A percentile compares a stretch with the other conserved stretches of the same genome.
These are phyloP conservation scores for Centella asiatica DNA, from an alignment of 129 eudicot species.

Conservation along the genomic window DNA sequence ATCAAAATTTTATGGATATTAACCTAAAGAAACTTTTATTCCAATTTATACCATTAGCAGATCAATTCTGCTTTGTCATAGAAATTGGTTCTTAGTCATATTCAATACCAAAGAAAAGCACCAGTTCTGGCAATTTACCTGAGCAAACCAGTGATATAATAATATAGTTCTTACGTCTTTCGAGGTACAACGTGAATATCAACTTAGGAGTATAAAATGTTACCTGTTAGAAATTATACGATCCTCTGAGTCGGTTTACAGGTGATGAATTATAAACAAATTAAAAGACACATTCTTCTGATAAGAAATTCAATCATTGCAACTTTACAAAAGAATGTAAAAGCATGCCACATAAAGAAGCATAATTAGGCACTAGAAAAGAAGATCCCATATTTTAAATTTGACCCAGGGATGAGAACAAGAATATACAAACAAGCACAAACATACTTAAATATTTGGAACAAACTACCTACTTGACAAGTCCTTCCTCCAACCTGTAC, in stretches of 20 bases:
- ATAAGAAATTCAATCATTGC: neutral
- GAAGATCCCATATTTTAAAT: neutral
- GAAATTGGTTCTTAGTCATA: no score
- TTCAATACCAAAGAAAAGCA: no score
- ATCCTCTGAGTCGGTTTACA: neutral
- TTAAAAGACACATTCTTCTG: no score
- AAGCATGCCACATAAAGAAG: neutral
- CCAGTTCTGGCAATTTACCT: no score
- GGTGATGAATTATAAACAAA: no score
- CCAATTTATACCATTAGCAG: no score
- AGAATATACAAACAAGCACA: neutral
- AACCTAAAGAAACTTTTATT: no score
- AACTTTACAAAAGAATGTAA: neutral
- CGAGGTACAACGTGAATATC: neutral
- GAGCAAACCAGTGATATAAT: no score
- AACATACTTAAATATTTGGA: slow-evolving; percentile 14
- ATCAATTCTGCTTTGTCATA: no score
- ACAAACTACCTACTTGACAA: slow-evolving; percentile 57
- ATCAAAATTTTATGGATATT: no score
- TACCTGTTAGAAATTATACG: neutral
- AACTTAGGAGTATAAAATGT: neutral
- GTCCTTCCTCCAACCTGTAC: slow-evolving; percentile 77
- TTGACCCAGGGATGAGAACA: neutral
- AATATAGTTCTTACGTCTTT: neutral
- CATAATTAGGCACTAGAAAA: neutral